Percentiles rank a stretch among this genome's conserved stretches.
phyloP scores from a whole-genome alignment of 73 alveolate species.

The Vitrella brassicaformis region DNA sequence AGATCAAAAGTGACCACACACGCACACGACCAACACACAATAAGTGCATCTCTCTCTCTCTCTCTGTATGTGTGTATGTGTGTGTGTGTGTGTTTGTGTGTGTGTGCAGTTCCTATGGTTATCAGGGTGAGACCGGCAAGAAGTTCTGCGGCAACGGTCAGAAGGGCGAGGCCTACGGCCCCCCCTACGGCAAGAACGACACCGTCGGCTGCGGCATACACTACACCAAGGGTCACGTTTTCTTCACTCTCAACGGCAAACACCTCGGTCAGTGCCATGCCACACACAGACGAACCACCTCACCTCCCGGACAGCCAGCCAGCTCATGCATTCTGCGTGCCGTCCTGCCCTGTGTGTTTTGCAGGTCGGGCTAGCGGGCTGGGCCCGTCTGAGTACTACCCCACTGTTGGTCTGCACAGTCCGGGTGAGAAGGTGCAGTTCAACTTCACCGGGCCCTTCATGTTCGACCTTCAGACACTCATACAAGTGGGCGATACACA shows the following conservation, averaged over 20 bases:
- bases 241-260: not conserved
- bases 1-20: not conserved
- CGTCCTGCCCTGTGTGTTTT: too few species aligned
- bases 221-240: not conserved
- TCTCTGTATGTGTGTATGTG: not conserved
- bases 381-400: not conserved
- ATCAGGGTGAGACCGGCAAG: not conserved
- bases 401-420: not conserved
- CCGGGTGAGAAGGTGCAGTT: not conserved
- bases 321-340: too few species aligned
- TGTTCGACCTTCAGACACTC: not conserved
- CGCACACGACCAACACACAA: not conserved
- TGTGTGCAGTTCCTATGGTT: not conserved
- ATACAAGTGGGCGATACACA: too few species aligned
- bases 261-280: not conserved
- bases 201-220: not conserved
- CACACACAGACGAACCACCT: too few species aligned
- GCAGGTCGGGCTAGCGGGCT: not conserved
- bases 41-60: not conserved
- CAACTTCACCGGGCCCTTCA: not conserved
- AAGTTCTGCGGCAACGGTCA: not conserved
- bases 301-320: too few species aligned
- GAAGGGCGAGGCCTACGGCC: not conserved
- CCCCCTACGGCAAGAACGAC: not conserved
- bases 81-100: too few species aligned